Base-by-base conservation (phyloP, 192 early-diverging fungal species). In the Thamnidium elegans region DNA sequence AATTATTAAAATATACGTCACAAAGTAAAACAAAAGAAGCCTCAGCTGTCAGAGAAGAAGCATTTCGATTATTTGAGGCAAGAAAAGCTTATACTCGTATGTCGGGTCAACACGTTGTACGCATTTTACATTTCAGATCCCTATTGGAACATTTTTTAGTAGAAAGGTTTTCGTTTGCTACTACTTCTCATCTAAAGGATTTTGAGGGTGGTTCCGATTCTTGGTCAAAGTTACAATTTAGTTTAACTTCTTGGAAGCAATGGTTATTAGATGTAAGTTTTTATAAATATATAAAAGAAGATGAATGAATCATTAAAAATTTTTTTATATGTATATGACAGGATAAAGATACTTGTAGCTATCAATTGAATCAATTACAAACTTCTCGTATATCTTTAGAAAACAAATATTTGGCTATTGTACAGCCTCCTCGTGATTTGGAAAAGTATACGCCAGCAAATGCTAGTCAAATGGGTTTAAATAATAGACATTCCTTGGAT, bases 21-120 rank as follows among this genome's bases (percentile, higher is more conserved):
- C 72, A 86, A 52, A 82, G 79, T 53, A 77, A 82, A 23, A 73
- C 73, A 31, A 90, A 88, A 59, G 88, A 89, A 68, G 65, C 82
- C 13, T 81, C 77, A 36, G 79, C 81, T 10, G 63, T 89, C 3
- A 71, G 79, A 56, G 87, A 89, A 68, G 87, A 89, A 36, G 82
- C 85, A 0, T 87, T 86, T 31, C 77, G 83, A 31, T 74, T 88
- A 21, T 86, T 75, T 55, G 85, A 87, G 61, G 72, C 82, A 7
- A 73, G 85, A 34, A 88, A 89, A 65, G 77, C 65, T 30, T 89
- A 86, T 65, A 82, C 87, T 51, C 78, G 72, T 34, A 73, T 78
- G 6, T 77, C 82, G 32, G 71, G 86, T 48, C 70, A 87, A 34
- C 79, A 86, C 64, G 69, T 79, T 11, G 62, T 87, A 50, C 67